A percentile compares a stretch with the other conserved stretches of the same genome.
Conservation (phyloP, 345 rosid genomes). For the Tarenaya hassleriana region DNA sequence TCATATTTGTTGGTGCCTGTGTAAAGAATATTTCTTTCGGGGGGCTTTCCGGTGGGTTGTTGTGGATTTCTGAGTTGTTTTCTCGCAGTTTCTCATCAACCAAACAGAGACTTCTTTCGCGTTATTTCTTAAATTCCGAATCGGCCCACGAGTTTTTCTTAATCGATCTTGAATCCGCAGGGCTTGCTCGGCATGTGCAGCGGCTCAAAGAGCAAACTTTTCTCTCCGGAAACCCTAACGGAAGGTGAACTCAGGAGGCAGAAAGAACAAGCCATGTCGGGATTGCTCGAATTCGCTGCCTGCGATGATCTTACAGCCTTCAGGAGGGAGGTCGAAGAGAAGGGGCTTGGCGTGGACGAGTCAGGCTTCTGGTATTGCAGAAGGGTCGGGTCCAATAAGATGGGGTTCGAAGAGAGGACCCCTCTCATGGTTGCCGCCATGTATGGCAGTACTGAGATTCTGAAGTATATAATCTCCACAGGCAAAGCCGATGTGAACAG, state of each 20-base stretch:
- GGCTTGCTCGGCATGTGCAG: constrained; percentile 40
- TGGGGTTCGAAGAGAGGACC: constrained; percentile 83
- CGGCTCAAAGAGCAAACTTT: constrained; percentile 35
- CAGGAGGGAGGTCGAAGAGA: constrained; percentile 47
- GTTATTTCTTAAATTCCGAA: not conserved
- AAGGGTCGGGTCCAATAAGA: constrained; percentile 60
- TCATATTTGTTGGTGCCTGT: not conserved
- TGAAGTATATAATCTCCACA: constrained; percentile 49
- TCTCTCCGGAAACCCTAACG: constrained; percentile 34
- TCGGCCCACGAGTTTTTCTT: constrained; percentile 11
- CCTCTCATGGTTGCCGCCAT: constrained; percentile 81
- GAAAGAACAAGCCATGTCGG: constrained; percentile 36
- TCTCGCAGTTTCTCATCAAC: not conserved
- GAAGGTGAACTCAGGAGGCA: constrained; percentile 34
- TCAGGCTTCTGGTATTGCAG: constrained; percentile 70
- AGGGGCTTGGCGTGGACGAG: constrained; percentile 47
- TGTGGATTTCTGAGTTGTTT: not conserved
- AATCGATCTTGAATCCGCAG: constrained; percentile 33
- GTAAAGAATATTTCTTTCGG: too few species aligned
- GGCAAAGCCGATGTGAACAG: constrained; percentile 57
- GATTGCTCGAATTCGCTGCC: constrained; percentile 81
- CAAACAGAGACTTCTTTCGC: too few species aligned
- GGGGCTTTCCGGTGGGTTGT: too few species aligned
- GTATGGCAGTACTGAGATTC: constrained; percentile 62
- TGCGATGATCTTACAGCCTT: constrained; percentile 59